Conservation (phyloP, 1,284 basidiomycete genomes). For the Leccinum glutinopallens region DNA sequence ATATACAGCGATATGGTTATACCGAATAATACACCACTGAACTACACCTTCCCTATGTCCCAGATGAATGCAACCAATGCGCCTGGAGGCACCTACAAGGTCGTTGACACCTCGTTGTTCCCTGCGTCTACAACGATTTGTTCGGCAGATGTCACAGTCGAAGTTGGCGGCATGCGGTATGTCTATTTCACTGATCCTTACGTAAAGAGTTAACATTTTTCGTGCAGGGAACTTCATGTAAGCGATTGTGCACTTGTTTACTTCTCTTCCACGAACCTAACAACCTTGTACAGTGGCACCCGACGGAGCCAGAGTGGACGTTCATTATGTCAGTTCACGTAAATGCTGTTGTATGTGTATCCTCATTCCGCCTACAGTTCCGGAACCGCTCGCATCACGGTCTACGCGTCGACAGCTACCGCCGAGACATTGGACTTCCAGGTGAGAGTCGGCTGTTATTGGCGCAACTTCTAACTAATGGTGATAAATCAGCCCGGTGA, state of each 20-base stretch:
- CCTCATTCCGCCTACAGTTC: conserved; percentile 34
- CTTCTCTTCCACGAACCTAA: neutral
- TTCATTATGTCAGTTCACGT: conserved; percentile 35
- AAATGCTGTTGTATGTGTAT: neutral
- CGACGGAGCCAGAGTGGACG: conserved; percentile 48
- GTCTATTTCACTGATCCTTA: conserved; percentile 7
- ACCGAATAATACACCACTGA: conserved; percentile 48
- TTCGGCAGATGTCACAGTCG: conserved; percentile 58
- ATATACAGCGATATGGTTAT: conserved; percentile 40
- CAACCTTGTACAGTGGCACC: conserved; percentile 47
- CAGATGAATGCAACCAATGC: conserved; percentile 43
- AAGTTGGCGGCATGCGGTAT: conserved; percentile 60
- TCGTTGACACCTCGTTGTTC: conserved; percentile 61
- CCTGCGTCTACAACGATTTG: conserved; percentile 55
- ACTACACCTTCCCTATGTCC: conserved; percentile 56
- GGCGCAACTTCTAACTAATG: conserved; percentile 2
- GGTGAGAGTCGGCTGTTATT: conserved; percentile 24
- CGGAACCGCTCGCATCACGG: conserved; percentile 49
- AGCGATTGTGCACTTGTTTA: conserved; percentile 24
- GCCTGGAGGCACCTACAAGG: conserved; percentile 59
- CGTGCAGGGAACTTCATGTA: conserved; percentile 54
- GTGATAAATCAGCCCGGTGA: conserved; percentile 49
- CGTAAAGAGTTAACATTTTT: neutral
- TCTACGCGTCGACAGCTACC: conserved; percentile 39
- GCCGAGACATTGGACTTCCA: conserved; percentile 50